phyloP scores from a whole-genome alignment of 2,329 filamentous ascomycete species.

The Emericellopsis cladophorae region DNA sequence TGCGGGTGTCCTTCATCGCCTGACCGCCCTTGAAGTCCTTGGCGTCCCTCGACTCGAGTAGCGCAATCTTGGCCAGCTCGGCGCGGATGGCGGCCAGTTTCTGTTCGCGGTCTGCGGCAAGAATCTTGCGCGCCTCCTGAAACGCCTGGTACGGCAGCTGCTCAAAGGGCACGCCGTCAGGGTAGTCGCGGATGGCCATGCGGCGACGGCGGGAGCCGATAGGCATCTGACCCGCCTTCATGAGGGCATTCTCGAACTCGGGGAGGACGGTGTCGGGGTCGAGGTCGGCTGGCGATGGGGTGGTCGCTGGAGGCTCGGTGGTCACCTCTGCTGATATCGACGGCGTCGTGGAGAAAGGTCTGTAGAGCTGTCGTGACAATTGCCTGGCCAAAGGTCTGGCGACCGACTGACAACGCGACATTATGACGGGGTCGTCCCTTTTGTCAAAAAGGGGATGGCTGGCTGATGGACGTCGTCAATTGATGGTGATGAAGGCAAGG shows the following conservation, averaged over 20 bases:
- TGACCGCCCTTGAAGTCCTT: conserved; percentile 49
- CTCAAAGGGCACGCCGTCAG: conserved; percentile 69
- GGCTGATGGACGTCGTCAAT: neutral
- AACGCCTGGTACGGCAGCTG: conserved; percentile 95
- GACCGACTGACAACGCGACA: conserved; percentile 49
- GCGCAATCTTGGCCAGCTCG: conserved; percentile 56
- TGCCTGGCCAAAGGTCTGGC: conserved; percentile 42
- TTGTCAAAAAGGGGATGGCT: conserved; percentile 2
- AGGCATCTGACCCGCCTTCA: conserved; percentile 56
- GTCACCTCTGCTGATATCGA: conserved; percentile 15
- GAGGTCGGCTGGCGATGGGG: conserved; percentile 20
- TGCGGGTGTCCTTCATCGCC: conserved; percentile 48
- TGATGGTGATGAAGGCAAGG: neutral
- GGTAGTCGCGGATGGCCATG: conserved; percentile 48
- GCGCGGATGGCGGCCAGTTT: conserved; percentile 63
- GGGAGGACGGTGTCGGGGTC: conserved; percentile 59
- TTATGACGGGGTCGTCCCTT: conserved; percentile 15
- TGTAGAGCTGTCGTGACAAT: conserved; percentile 13
- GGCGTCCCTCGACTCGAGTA: conserved; percentile 46
- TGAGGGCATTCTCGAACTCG: conserved; percentile 47
- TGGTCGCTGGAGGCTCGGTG: conserved; percentile 5
- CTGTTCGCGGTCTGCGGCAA: conserved; percentile 66
- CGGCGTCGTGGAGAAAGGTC: conserved; percentile 21
- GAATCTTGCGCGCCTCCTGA: conserved; percentile 80
- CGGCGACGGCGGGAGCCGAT: conserved; percentile 79